phyloP scores from a whole-genome alignment of 179 eudicot species.

The Beta corolliflora region DNA sequence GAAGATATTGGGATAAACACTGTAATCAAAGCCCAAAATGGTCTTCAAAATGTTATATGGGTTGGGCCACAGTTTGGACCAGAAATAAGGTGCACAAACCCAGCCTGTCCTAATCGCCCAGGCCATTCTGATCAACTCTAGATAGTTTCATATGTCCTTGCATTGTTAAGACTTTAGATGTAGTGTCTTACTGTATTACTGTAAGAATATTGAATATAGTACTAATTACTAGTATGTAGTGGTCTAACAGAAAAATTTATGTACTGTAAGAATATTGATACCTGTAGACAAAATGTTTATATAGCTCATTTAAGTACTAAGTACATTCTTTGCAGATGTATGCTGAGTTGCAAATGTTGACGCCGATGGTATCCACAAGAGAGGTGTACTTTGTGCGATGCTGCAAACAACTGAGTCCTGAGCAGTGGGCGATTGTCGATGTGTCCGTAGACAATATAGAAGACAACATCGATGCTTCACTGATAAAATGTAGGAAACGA shows the following conservation, averaged over 20 bases:
- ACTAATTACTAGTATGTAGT: too few species aligned
- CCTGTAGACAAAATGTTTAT: neutral
- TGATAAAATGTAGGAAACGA: constrained; percentile 72
- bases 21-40: too few species aligned
- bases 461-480: constrained; percentile 71
- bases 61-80: too few species aligned
- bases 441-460: constrained; percentile 82
- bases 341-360: constrained; percentile 94
- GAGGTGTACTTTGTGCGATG: constrained; percentile 87
- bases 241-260: neutral
- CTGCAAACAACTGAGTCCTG: constrained; percentile 75
- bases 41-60: too few species aligned
- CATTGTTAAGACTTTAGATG: too few species aligned
- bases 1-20: too few species aligned
- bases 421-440: constrained; percentile 94
- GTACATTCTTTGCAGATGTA: constrained; percentile 62
- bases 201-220: too few species aligned
- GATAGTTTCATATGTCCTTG: too few species aligned
- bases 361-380: constrained; percentile 90
- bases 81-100: too few species aligned
- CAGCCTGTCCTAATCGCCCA: too few species aligned
- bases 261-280: neutral
- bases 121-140: too few species aligned
- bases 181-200: too few species aligned
- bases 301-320: neutral